A percentile compares a stretch with the other conserved stretches of the same genome.
Conservation (phyloP, 192 early-diverging fungal species). For the Dissophora ornata region DNA sequence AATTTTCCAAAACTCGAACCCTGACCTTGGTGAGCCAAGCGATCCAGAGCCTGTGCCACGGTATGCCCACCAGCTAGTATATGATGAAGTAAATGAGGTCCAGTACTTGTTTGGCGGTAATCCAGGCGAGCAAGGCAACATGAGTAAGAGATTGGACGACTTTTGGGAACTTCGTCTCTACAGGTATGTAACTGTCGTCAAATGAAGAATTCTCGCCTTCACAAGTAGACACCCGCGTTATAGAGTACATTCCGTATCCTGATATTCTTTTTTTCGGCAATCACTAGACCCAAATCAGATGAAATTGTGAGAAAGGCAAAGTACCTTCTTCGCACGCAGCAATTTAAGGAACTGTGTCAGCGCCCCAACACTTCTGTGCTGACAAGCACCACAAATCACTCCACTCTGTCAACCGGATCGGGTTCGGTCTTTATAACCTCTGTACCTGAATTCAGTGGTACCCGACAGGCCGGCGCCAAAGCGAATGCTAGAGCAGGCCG, state of each 20-base stretch:
- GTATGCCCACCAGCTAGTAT: constrained; percentile 93
- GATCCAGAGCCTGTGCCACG: constrained; percentile 80
- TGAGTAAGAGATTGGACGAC: constrained; percentile 79
- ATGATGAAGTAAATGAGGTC: constrained; percentile 71
- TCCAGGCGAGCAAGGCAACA: constrained; percentile 74
- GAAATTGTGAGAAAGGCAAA: constrained; percentile 79
- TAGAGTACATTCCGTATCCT: too few relatives aligned
- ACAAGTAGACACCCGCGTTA: too few relatives aligned
- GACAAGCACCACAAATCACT: constrained; percentile 20
- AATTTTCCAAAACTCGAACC: constrained; percentile 50
- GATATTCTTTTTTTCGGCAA: background rate
- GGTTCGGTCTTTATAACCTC: background rate
- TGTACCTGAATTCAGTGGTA: background rate
- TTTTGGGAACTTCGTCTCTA: constrained; percentile 83
- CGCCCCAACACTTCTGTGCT: constrained; percentile 34
- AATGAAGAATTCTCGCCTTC: too few relatives aligned
- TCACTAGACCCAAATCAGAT: constrained; percentile 62
- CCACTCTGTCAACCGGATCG: background rate
- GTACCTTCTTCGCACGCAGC: constrained; percentile 83
- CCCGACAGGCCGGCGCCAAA: background rate
- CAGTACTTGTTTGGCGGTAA: constrained; percentile 98
- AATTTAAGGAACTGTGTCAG: constrained; percentile 84
- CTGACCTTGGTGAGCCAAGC: constrained; percentile 24
- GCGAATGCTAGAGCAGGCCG: background rate
- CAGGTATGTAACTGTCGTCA: constrained; percentile 68